phyloP scores from a whole-genome alignment of 768 basidiomycete genomes.

The Mycena floridula region DNA sequence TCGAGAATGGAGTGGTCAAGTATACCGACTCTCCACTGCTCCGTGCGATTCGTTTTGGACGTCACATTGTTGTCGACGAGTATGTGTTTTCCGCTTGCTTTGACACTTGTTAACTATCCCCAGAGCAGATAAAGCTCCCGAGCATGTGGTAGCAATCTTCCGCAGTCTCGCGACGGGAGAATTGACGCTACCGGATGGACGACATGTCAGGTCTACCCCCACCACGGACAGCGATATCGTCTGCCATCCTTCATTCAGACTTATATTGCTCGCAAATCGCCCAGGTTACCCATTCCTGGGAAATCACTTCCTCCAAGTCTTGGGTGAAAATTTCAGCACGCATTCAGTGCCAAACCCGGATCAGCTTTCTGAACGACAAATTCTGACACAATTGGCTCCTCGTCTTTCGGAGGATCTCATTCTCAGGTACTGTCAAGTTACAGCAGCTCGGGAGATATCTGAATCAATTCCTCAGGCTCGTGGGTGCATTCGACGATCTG shows the following conservation, averaged over 20 bases:
- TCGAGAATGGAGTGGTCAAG: slow-evolving; percentile 50
- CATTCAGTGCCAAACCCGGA: slow-evolving; percentile 67
- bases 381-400: slow-evolving; percentile 57
- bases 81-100: too few relatives aligned
- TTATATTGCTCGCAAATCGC: slow-evolving; percentile 59
- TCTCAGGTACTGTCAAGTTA: too few relatives aligned
- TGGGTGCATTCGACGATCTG: slow-evolving; percentile 60
- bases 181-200: slow-evolving; percentile 57
- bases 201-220: slow-evolving; percentile 40
- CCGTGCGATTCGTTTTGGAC: slow-evolving; percentile 53
- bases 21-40: slow-evolving; percentile 64
- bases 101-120: too few relatives aligned
- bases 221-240: slow-evolving; percentile 50
- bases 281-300: slow-evolving; percentile 72
- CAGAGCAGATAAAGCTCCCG: slow-evolving; percentile 71
- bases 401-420: slow-evolving; percentile 49
- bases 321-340: slow-evolving; percentile 63
- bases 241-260: slow-evolving; percentile 58
- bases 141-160: slow-evolving; percentile 70
- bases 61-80: slow-evolving; percentile 66
- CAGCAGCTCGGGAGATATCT: too few relatives aligned
- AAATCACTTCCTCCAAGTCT: slow-evolving; percentile 67
- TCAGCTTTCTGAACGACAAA: slow-evolving; percentile 53
- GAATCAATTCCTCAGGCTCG: slow-evolving; percentile 47
- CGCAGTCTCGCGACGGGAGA: slow-evolving; percentile 61